Evolutionary conservation across 1,284 basidiomycete species (phyloP), one percentile per base, ranked within the genome.

Genomic region (Rhodotorula sp.): DNA sequence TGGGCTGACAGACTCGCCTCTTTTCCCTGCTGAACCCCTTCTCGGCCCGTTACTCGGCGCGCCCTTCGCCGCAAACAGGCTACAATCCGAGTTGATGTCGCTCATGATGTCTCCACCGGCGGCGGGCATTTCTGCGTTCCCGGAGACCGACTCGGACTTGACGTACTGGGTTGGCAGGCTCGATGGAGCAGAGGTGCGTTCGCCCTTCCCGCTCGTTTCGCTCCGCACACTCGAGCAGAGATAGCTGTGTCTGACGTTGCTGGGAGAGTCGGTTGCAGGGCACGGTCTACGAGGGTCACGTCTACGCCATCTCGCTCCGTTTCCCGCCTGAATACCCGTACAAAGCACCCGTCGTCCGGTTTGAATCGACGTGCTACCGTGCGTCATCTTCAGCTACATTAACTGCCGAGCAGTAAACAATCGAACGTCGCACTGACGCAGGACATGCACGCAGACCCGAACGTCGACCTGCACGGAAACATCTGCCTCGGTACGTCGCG

Each of bases 241-340:
- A n/a, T 10, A n/a, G 10, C n/a, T n/a, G 20, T 22, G 28, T 16
- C 34, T 55, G 16, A 10, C 22, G 40, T 46, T 40, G 44, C 30
- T 22, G 10, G 34, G 26, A 22, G 16, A 18, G 22, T 20, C 26
- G 22, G 48, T 22, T 26, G 24, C 63, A 74, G 67, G 73, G 63
- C 5, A 75, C 73, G 2, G 44, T 50, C 26, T 93, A 92, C 75
- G 85, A 85, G 47, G 89, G 87, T 22, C 81, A 92, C 68, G 84
- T 84, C 26, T 93, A 89, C 83, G 87, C 88, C 74, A 89, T 93
- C 72, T 86, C 86, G 10, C 89, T 93, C 63, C 83, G 85, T 18
- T 93, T 92, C 81, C 90, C 90, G 13, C 81, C 88, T 67, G 90
- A 89, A 76, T 93, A 93, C 77, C 91, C 91, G 20, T 92, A 90